A percentile compares a stretch with the other conserved stretches of the same genome.
phyloP scores from a whole-genome alignment of 2,329 filamentous ascomycete genomes.

The Fusarium mangiferae region DNA sequence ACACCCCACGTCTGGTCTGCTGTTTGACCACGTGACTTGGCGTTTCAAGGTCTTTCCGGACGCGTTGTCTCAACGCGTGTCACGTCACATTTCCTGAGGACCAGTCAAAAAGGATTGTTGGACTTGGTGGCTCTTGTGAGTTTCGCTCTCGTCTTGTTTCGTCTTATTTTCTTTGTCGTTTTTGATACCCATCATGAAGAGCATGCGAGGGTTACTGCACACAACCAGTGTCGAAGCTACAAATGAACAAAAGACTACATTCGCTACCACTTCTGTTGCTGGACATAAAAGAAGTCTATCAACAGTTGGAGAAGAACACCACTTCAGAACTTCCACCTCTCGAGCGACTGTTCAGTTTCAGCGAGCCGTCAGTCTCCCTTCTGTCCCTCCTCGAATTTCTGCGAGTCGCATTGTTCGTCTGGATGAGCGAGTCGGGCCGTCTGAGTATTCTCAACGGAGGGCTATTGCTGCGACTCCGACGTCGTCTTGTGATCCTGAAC shows the following conservation, averaged over 20 bases:
- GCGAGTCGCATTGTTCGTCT: conserved; percentile 60
- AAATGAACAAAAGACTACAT: conserved; percentile 50
- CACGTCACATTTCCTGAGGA: conserved; percentile 1
- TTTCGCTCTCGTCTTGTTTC: neutral
- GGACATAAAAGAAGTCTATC: conserved; percentile 61
- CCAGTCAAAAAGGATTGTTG: neutral
- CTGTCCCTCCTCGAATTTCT: conserved; percentile 44
- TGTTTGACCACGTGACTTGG: conserved; percentile 23
- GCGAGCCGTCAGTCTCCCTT: conserved; percentile 48
- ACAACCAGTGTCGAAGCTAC: conserved; percentile 63
- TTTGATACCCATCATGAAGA: conserved; percentile 49
- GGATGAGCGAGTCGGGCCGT: conserved; percentile 43
- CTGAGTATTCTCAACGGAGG: conserved; percentile 68
- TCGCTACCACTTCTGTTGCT: conserved; percentile 53
- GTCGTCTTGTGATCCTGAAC: conserved; percentile 60
- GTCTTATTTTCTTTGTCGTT: neutral
- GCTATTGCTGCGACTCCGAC: conserved; percentile 64
- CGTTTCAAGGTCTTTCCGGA: neutral
- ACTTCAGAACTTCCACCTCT: neutral
- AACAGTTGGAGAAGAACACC: conserved; percentile 26
- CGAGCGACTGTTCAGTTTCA: conserved; percentile 46
- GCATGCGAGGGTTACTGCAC: conserved; percentile 57
- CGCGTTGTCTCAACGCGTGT: conserved; percentile 26
- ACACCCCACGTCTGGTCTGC: conserved; percentile 48
- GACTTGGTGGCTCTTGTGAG: neutral